A percentile compares a stretch with the other conserved stretches of the same genome.
Conservation (phyloP, 2,329 filamentous ascomycete species). For the Lomentospora prolificans region DNA sequence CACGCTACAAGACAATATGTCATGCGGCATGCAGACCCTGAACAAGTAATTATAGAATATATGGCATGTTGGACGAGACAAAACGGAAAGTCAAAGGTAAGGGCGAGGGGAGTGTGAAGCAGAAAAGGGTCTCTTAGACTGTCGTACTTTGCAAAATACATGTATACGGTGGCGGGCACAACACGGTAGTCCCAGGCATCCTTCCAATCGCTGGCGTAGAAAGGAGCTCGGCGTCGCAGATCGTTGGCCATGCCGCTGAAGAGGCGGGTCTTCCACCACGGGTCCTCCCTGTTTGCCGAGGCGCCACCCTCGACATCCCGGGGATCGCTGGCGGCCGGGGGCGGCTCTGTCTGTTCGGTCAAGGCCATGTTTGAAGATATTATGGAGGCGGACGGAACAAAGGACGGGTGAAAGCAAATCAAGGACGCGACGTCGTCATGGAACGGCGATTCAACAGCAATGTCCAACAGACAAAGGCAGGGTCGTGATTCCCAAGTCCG, state of each 20-base stretch:
- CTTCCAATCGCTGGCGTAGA: constrained; percentile 70
- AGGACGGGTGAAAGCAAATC: neutral
- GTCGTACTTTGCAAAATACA: constrained; percentile 82
- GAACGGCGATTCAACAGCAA: too few relatives aligned
- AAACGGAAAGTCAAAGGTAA: constrained; percentile 3
- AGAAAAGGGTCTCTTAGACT: constrained; percentile 18
- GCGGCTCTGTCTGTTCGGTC: neutral
- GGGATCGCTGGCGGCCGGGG: neutral
- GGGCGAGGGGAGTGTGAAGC: neutral
- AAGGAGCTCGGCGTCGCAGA: constrained; percentile 62
- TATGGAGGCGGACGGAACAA: neutral
- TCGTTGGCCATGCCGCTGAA: constrained; percentile 78
- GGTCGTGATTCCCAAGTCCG: too few relatives aligned
- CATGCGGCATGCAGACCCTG: too few relatives aligned
- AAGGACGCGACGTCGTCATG: neutral
- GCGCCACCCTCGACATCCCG: neutral
- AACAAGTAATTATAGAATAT: too few relatives aligned
- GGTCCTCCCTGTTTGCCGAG: constrained; percentile 7
- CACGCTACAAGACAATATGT: too few relatives aligned
- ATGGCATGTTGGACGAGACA: too few relatives aligned
- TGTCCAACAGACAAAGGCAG: too few relatives aligned
- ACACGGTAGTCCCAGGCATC: constrained; percentile 90
- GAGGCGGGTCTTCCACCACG: constrained; percentile 66
- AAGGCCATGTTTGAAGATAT: neutral
- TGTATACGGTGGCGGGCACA: constrained; percentile 78